phyloP scores from a whole-genome alignment of 2,329 filamentous ascomycete genomes.

The Fusarium veterinarium region DNA sequence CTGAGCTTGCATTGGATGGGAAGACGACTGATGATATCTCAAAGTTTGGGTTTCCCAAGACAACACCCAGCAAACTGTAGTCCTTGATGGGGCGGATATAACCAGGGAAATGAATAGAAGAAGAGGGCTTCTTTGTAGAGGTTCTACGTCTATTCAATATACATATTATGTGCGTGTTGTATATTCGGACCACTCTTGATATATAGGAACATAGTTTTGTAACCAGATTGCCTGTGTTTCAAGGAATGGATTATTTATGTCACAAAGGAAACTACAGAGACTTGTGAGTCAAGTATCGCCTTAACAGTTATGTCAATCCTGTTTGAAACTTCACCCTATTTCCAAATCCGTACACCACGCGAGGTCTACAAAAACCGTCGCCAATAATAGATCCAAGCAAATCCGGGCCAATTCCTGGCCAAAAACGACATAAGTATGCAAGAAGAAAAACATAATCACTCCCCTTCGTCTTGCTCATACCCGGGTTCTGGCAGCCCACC shows the following conservation, averaged over 20 bases:
- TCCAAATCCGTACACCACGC: conserved; percentile 23
- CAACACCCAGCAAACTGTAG: background rate
- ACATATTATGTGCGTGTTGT: background rate
- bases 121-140: background rate
- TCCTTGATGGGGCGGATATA: background rate
- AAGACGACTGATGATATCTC: conserved; percentile 31
- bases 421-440: conserved; percentile 27
- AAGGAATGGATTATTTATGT: background rate
- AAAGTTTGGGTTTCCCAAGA: conserved; percentile 21
- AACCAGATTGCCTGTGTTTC: background rate
- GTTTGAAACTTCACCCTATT: conserved; percentile 22
- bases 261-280: conserved; percentile 17
- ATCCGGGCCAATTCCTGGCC: conserved; percentile 14
- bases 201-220: background rate
- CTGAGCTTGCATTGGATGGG: background rate
- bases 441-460: conserved; percentile 9
- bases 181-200: background rate
- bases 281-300: conserved; percentile 15
- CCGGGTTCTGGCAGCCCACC: conserved; percentile 1
- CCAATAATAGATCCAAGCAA: conserved; percentile 12
- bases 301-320: conserved; percentile 14
- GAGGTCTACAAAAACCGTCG: conserved; percentile 17
- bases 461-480: conserved; percentile 14
- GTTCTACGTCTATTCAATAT: background rate
- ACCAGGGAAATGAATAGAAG: background rate